A percentile compares a stretch with the other conserved stretches of the same genome.
Conservation (phyloP, 805 yeast genomes). For the Grigorovia humatica region DNA sequence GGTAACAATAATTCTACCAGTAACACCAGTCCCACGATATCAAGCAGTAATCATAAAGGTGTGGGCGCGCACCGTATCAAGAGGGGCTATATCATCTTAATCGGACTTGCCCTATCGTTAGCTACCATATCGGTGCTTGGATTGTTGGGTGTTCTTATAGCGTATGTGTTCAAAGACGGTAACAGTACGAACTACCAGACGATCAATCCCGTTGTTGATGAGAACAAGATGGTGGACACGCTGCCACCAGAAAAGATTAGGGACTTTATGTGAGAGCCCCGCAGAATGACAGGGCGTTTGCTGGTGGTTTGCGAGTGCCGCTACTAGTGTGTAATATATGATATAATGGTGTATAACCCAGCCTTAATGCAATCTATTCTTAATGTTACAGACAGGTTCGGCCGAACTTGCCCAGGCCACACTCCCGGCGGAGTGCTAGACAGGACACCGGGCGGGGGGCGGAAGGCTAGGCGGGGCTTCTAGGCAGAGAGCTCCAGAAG, state of each 20-base stretch:
- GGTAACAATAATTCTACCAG: constrained; percentile 4
- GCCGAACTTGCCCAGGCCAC: neutral
- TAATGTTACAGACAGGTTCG: neutral
- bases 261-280: constrained; percentile 25
- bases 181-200: constrained; percentile 34
- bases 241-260: constrained; percentile 51
- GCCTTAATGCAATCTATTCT: neutral
- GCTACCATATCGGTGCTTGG: constrained; percentile 38
- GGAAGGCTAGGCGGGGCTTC: too few relatives aligned
- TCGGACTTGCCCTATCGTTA: constrained; percentile 57
- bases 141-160: constrained; percentile 28
- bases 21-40: constrained; percentile 9
- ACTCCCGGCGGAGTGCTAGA: too few relatives aligned
- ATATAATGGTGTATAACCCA: too few relatives aligned
- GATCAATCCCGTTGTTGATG: constrained; percentile 46
- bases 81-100: constrained; percentile 57
- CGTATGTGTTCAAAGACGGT: constrained; percentile 29
- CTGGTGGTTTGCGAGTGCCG: too few relatives aligned
- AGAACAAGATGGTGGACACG: constrained; percentile 48
- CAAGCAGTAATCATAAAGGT: neutral
- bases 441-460: too few relatives aligned
- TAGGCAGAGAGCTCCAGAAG: too few relatives aligned
- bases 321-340: neutral
- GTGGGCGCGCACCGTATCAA: constrained; percentile 10
- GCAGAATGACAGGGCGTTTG: too few relatives aligned